Conservation (phyloP, 305 asterid species). For the Andrographis paniculata region DNA sequence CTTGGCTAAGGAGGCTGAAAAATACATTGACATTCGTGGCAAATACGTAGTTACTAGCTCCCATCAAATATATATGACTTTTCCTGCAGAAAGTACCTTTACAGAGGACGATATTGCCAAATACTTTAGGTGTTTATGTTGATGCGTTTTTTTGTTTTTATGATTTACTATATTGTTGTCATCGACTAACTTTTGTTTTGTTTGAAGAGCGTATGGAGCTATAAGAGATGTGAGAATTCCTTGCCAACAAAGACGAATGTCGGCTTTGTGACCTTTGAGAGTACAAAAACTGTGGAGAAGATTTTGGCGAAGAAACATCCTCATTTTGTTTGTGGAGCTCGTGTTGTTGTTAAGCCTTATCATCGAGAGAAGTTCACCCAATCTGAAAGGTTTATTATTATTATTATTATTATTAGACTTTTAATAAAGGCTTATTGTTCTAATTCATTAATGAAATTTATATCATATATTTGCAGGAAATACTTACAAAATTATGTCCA, state of each 20-base stretch:
- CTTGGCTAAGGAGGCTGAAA: conserved; percentile 65
- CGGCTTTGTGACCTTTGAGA: conserved; percentile 73
- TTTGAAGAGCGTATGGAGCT: conserved; percentile 55
- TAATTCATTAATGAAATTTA: too few relatives aligned
- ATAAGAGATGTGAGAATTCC: conserved; percentile 94
- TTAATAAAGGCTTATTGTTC: too few relatives aligned
- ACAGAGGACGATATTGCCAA: conserved; percentile 66
- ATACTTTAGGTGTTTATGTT: conserved; percentile 46
- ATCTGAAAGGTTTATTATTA: conserved; percentile 44
- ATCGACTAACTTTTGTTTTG: conserved; percentile 1
- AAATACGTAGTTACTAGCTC: conserved; percentile 61
- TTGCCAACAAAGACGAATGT: conserved; percentile 75
- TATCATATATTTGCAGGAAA: too few relatives aligned
- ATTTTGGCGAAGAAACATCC: conserved; percentile 73
- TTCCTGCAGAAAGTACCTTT: conserved; percentile 80
- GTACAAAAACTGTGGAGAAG: conserved; percentile 55
- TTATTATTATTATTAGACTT: too few relatives aligned
- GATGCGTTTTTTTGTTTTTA: neutral
- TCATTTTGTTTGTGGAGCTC: conserved; percentile 82
- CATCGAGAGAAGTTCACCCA: conserved; percentile 71
- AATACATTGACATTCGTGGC: conserved; percentile 38
- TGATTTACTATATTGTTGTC: conserved; percentile 2
- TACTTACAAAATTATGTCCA: too few relatives aligned
- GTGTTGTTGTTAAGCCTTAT: conserved; percentile 88
- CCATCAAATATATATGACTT: conserved; percentile 73